Evolutionary conservation across 2,329 filamentous ascomycete species (phyloP).

Genomic region (Colletotrichum sp.): DNA sequence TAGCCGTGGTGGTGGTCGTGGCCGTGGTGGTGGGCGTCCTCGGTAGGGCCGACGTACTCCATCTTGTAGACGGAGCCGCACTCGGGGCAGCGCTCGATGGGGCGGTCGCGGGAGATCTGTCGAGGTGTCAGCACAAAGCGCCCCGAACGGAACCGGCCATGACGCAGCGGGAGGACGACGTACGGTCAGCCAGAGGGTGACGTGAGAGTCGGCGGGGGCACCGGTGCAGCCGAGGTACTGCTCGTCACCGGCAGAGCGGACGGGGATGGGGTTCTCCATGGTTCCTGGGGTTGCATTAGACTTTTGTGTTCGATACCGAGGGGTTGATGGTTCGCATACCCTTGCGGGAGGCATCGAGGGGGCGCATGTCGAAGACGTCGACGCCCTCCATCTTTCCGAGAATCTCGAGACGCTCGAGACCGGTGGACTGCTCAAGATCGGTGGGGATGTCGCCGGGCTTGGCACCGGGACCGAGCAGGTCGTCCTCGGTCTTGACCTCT

Average conservation of each 20-base stretch:
- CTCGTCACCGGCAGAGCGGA: conserved; percentile 93
- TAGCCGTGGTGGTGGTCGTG: conserved; percentile 68
- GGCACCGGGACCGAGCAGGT: conserved; percentile 86
- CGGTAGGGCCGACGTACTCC: conserved; percentile 88
- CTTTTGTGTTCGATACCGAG: neutral
- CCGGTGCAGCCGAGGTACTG: conserved; percentile 98
- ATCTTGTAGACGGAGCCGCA: conserved; percentile 98
- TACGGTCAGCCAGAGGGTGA: conserved; percentile 89
- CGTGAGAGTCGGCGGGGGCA: conserved; percentile 89
- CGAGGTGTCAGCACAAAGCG: neutral
- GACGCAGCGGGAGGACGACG: conserved; percentile 37
- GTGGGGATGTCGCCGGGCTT: conserved; percentile 84
- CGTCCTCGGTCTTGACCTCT: conserved; percentile 86
- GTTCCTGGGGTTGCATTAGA: conserved; percentile 66
- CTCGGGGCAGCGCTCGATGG: conserved; percentile 93
- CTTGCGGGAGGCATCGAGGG: conserved; percentile 86
- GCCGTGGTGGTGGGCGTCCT: conserved; percentile 64
- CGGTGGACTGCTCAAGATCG: conserved; percentile 94
- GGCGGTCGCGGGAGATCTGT: conserved; percentile 86
- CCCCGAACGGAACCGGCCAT: neutral
- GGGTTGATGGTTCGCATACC: conserved; percentile 54
- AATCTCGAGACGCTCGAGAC: conserved; percentile 98
- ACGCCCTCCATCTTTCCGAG: conserved; percentile 99
- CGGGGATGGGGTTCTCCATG: conserved; percentile 85
- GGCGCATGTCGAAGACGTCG: conserved; percentile 98